Evolutionary conservation across 1,139 yeast species (phyloP).

Genomic region (Ashbya aceris): DNA sequence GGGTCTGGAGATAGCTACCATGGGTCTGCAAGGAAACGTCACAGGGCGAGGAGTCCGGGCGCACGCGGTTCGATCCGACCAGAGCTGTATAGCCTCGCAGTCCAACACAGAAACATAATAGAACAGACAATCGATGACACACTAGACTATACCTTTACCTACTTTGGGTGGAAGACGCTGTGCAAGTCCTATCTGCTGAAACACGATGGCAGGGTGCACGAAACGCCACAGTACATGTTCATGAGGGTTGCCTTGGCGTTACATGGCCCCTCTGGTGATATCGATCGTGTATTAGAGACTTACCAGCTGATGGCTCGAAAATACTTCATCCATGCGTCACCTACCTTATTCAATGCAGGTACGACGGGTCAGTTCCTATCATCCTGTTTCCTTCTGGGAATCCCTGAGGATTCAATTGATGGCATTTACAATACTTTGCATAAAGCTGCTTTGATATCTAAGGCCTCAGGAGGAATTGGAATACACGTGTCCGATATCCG

Average conservation of each 20-base stretch:
- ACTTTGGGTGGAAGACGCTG: conserved; percentile 79
- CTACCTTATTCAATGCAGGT: conserved; percentile 84
- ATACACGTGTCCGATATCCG: conserved; percentile 75
- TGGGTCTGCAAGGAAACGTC: conserved; percentile 20
- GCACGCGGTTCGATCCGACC: conserved; percentile 56
- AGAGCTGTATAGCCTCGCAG: conserved; percentile 50
- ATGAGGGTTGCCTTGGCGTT: conserved; percentile 88
- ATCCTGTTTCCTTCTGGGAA: conserved; percentile 77
- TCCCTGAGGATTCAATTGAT: conserved; percentile 84
- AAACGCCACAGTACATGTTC: conserved; percentile 81
- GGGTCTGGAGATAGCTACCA: not conserved
- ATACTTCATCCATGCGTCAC: conserved; percentile 82
- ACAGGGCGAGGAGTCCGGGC: conserved; percentile 62
- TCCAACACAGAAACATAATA: conserved; percentile 52
- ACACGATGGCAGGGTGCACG: conserved; percentile 58
- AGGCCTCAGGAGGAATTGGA: conserved; percentile 89
- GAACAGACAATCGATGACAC: conserved; percentile 69
- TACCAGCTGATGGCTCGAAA: conserved; percentile 76
- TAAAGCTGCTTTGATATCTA: conserved; percentile 77
- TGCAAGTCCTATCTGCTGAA: conserved; percentile 74
- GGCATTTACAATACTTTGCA: conserved; percentile 83
- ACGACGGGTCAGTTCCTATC: conserved; percentile 79
- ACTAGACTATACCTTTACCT: conserved; percentile 71
- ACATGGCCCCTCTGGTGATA: conserved; percentile 52
- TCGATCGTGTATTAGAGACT: conserved; percentile 64